These are phyloP conservation scores for Anthostomella pinea DNA, from an alignment of 2,329 filamentous ascomycete genomes.

Conservation along the genomic window DNA sequence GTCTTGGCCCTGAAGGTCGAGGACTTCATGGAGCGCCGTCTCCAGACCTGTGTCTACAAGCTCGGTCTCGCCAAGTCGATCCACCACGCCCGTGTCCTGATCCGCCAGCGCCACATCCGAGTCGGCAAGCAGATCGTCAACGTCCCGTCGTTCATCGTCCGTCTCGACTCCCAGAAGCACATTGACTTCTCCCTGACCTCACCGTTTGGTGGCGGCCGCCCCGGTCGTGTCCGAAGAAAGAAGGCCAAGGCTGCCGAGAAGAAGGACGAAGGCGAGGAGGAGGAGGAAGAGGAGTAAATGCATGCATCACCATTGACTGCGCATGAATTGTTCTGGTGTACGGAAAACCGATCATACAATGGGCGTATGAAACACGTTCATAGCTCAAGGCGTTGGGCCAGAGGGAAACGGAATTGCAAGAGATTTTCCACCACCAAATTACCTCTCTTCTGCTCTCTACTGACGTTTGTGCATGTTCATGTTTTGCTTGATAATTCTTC, in stretches of 20 bases:
- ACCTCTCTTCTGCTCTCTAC: slow-evolving; percentile 17
- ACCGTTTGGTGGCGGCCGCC: slow-evolving; percentile 94
- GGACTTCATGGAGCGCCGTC: slow-evolving; percentile 99
- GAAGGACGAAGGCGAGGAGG: slow-evolving; percentile 75
- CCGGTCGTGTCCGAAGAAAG: slow-evolving; percentile 98
- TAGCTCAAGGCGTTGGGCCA: slow-evolving; percentile 54
- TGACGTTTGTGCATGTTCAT: slow-evolving; percentile 10
- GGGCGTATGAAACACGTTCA: slow-evolving; percentile 40
- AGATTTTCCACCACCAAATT: slow-evolving; percentile 21
- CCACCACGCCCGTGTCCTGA: slow-evolving; percentile 99
- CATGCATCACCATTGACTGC: slow-evolving; percentile 27
- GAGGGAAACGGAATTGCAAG: slow-evolving; percentile 38
- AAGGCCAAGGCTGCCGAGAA: slow-evolving; percentile 96
- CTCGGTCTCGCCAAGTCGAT: slow-evolving; percentile 99
- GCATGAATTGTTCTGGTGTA: slow-evolving; percentile 27
- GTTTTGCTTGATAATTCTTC: slow-evolving; percentile 17
- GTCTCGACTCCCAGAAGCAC: slow-evolving; percentile 99
- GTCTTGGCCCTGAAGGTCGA: slow-evolving; percentile 98
- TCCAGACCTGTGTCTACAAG: slow-evolving; percentile 99
- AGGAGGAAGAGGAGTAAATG: slow-evolving; percentile 76
- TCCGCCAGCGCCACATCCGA: slow-evolving; percentile 99
- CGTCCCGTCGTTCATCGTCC: slow-evolving; percentile 98
- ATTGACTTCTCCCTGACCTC: slow-evolving; percentile 98
- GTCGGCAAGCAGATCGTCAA: slow-evolving; percentile 99
- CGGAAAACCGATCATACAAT: slow-evolving; percentile 33